Conservation (phyloP, 139 green algal genomes). For the Haematococcus sp. region DNA sequence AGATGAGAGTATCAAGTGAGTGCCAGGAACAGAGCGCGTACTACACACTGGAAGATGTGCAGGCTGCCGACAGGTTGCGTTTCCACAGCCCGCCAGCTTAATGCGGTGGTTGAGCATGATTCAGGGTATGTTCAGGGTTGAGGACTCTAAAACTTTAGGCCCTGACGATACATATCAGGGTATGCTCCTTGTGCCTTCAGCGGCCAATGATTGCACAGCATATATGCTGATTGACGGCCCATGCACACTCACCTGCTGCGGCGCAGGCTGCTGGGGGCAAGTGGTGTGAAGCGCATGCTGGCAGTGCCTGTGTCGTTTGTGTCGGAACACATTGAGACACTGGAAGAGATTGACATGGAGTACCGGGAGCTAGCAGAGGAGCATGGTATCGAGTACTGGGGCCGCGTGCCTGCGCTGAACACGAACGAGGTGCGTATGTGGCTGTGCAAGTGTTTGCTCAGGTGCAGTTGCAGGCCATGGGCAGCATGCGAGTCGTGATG, state of each 20-base stretch:
- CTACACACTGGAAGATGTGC: background rate
- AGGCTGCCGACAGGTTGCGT: too few relatives aligned
- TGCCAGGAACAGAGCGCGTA: too few relatives aligned
- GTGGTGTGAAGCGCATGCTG: constrained; percentile 77
- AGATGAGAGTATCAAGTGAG: constrained; percentile 87
- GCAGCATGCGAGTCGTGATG: too few relatives aligned
- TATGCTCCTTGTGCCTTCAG: too few relatives aligned
- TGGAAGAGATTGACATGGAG: constrained; percentile 99
- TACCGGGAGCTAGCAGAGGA: constrained; percentile 83
- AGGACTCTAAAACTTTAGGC: background rate
- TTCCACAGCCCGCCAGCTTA: background rate
- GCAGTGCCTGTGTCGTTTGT: constrained; percentile 98
- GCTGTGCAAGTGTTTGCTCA: background rate
- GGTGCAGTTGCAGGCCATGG: too few relatives aligned
- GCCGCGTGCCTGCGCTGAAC: constrained; percentile 94
- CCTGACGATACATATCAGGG: too few relatives aligned
- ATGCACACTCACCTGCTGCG: too few relatives aligned
- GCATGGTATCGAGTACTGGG: constrained; percentile 85
- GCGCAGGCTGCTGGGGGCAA: constrained; percentile 68
- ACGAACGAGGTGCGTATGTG: constrained; percentile 55
- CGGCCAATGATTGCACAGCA: too few relatives aligned
- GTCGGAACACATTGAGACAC: constrained; percentile 98
- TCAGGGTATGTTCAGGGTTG: background rate
- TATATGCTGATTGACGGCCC: too few relatives aligned
- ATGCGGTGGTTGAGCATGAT: background rate